These are phyloP conservation scores for Wickerhamomyces xylosicus DNA, from an alignment of 805 yeast genomes.

Conservation along the genomic window DNA sequence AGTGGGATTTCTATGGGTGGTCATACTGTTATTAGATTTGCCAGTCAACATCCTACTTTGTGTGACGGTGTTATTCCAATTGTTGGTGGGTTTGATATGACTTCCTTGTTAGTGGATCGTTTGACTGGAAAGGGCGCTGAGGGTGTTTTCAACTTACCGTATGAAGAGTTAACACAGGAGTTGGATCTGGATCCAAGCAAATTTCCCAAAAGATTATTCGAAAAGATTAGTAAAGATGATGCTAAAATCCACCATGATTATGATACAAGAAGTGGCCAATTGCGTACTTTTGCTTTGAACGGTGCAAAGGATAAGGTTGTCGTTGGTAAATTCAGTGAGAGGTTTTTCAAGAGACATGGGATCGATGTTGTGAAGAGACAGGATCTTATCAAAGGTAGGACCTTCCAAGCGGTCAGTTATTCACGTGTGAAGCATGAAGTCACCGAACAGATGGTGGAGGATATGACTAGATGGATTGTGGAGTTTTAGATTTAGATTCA, in stretches of 20 bases:
- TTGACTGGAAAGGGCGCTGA: background rate
- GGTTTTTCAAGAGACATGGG: slow-evolving; percentile 7
- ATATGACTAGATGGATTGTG: slow-evolving; percentile 12
- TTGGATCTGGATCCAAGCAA: background rate
- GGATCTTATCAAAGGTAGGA: background rate
- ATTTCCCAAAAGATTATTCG: slow-evolving; percentile 7
- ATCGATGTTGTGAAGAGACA: background rate
- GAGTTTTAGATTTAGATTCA: slow-evolving; percentile 5
- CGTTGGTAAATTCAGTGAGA: slow-evolving; percentile 4
- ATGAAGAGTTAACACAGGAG: background rate
- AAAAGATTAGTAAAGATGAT: slow-evolving; percentile 9
- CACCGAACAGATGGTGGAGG: slow-evolving; percentile 10
- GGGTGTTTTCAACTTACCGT: background rate
- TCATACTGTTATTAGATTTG: slow-evolving; percentile 12
- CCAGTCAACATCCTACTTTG: slow-evolving; percentile 5
- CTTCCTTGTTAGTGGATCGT: slow-evolving; percentile 11
- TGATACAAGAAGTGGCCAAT: slow-evolving; percentile 2
- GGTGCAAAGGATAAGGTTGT: slow-evolving; percentile 13
- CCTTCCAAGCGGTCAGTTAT: slow-evolving; percentile 10
- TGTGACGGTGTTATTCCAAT: slow-evolving; percentile 14
- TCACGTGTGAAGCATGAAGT: slow-evolving; percentile 10
- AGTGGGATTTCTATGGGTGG: slow-evolving; percentile 19
- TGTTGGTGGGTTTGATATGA: slow-evolving; percentile 14
- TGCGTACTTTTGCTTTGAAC: slow-evolving; percentile 11
- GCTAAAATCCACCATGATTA: slow-evolving; percentile 5